Percentiles rank a stretch among this genome's conserved stretches.
Conservation (phyloP, 495 filamentous ascomycete genomes). For the Hyaloscypha bicolor region DNA sequence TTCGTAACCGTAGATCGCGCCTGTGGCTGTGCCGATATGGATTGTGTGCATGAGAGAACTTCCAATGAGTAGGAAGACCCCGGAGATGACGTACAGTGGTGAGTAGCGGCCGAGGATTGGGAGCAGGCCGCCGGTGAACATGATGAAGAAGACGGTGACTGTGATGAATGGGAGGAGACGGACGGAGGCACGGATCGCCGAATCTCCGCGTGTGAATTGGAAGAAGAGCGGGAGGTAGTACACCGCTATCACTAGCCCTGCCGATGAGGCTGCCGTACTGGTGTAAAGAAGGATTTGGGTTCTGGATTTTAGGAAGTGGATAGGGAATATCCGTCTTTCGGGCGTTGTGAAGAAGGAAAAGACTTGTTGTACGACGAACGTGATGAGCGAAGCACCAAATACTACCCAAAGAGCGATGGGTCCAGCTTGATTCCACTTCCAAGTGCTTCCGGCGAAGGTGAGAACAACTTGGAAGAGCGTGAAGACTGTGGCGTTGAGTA, state of each 20-base stretch:
- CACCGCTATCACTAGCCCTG: constrained; percentile 39
- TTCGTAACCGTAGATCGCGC: constrained; percentile 48
- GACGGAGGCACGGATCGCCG: constrained; percentile 40
- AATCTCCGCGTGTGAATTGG: constrained; percentile 44
- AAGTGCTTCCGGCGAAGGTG: constrained; percentile 51
- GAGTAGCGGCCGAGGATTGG: constrained; percentile 52
- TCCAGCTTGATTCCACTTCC: constrained; percentile 43
- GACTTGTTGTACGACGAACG: constrained; percentile 47
- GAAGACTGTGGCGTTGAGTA: constrained; percentile 40
- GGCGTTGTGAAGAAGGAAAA: constrained; percentile 51
- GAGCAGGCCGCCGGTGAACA: constrained; percentile 53
- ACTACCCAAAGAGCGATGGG: constrained; percentile 51
- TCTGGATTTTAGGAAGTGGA: constrained; percentile 41
- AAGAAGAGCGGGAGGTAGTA: constrained; percentile 57
- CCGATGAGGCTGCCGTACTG: constrained; percentile 36
- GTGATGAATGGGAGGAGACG: constrained; percentile 56
- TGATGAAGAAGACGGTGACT: constrained; percentile 41
- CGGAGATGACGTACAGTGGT: constrained; percentile 52
- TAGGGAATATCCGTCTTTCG: constrained; percentile 46
- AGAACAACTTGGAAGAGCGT: constrained; percentile 43
- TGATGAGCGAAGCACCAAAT: constrained; percentile 45
- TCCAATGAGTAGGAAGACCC: constrained; percentile 49
- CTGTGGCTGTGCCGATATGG: constrained; percentile 32
- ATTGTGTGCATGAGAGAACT: constrained; percentile 48
- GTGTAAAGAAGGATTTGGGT: constrained; percentile 43